Base-by-base conservation (phyloP, 2,329 filamentous ascomycete genomes). In the Sclerotinia glacialis region DNA sequence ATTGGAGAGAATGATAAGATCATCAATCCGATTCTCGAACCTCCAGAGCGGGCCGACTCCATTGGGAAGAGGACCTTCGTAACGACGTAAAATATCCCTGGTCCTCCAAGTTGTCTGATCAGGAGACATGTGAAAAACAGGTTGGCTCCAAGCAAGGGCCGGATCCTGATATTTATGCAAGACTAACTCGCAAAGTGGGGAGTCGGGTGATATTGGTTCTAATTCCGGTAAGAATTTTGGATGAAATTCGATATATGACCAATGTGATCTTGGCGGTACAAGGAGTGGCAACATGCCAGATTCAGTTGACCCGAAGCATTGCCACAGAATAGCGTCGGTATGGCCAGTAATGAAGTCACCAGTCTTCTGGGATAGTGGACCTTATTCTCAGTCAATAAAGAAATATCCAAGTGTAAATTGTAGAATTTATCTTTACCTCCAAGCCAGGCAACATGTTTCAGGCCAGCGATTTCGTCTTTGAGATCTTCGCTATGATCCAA, bases 1-100 rank as follows among this genome's bases (percentile, higher is more conserved):
- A 66, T 79, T 81, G 34, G 75, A 77, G n/a, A 82, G 72, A 0
- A 81, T 77, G 28, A 82, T 77, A 3, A 81, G 76, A 70, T 83
- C 80, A 53, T 66, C 64, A 1, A 66, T 26, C 1, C 80, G 73
- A 9, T 64, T 63, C 18, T 67, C 62, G 64, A 75, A 81, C 12
- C 73, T 74, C 77, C 78, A 82, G 1, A 77, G 70, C 28, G 55
- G 37, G 11, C 64, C 64, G 3, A 66, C 21, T 56, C 73, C 68
- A 14, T 64, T 53, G 5, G 66, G 65, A 3, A 66, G 68, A 4
- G 66, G 54, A 16, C 70, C 72, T 5, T 64, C 54, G 58, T 67
- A 71, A 6, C 60, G 56, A 11, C 64, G 64, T 14, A 72, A 12
- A 28, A 84, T 69, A 64, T 84, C 83, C 49, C 78, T 79, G 8